Percentiles rank a stretch among this genome's conserved stretches.
These are phyloP conservation scores for Cercis canadensis DNA, from an alignment of 306 rosid species.

Conservation along the genomic window DNA sequence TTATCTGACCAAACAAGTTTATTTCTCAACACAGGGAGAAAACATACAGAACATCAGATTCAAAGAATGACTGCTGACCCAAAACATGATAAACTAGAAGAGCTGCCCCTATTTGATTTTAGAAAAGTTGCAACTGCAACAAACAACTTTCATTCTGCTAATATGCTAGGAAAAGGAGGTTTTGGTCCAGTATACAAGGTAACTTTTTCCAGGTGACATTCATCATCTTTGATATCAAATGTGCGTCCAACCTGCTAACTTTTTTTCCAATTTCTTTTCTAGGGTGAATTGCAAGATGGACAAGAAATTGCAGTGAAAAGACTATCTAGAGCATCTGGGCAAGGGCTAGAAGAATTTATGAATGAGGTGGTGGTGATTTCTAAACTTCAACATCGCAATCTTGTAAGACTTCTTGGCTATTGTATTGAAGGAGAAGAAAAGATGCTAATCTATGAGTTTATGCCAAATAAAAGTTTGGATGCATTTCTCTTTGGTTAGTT, in stretches of 20 bases:
- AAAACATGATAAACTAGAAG: conserved; percentile 45
- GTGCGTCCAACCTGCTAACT: not conserved
- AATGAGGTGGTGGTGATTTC: conserved; percentile 24
- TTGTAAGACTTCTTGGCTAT: conserved; percentile 17
- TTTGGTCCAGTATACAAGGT: conserved; percentile 48
- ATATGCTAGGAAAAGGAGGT: conserved; percentile 44
- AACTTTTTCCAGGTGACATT: not conserved
- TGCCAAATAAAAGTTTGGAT: conserved; percentile 31
- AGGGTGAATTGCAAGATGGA: conserved; percentile 6
- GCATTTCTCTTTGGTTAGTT: conserved; percentile 15
- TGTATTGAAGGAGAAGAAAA: conserved; percentile 33
- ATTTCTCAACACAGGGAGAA: not conserved
- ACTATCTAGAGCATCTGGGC: conserved; percentile 7
- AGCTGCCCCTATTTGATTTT: conserved; percentile 46
- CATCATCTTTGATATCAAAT: not conserved
- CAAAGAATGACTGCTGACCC: conserved; percentile 21
- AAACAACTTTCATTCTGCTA: conserved; percentile 35
- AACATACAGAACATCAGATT: conserved; percentile 18
- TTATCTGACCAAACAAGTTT: not conserved
- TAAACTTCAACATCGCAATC: conserved; percentile 30
- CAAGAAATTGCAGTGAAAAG: conserved; percentile 30
- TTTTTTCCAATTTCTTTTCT: not conserved
- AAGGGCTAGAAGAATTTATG: conserved; percentile 23
- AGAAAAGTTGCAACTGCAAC: conserved; percentile 51
- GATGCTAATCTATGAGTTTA: conserved; percentile 27